Base-by-base conservation (phyloP, 2,329 filamentous ascomycete genomes). In the Neonectria punicea region DNA sequence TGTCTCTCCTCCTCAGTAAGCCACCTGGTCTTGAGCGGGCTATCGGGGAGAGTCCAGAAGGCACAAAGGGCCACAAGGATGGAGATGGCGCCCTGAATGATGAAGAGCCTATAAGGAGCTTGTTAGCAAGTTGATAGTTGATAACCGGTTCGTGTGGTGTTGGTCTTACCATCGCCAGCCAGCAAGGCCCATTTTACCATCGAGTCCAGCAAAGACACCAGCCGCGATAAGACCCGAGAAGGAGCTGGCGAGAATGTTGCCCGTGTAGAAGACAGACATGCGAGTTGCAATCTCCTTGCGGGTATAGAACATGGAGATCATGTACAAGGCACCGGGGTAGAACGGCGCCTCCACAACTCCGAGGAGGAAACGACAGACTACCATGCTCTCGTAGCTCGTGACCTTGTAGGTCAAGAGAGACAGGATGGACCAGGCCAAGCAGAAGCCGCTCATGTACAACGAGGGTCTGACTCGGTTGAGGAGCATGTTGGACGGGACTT, bases 231-330 rank as follows among this genome's bases (percentile, higher is more conserved):
- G 73, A 2, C 83, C 82, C 0, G 80, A 79, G 57, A 84, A 84
- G 1, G 80, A 77, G 7, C 74, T 78, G 3, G 77, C 75, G 9
- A 79, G 62, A 16, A 79, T 74, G 16, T 77, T 78, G 2, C 80
- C 80, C 0, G 82, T 78, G 64, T 85, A 85, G 1, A 85, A 75
- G 60, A 84, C 80, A 2, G 81, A 79, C 9, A 83, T 80, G 46
- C 82, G 76, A 2, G 78, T 74, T n/a, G 79, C 76, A 28, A 84
- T 70, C 68, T 83, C 81, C 68, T 85, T 83, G 34, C 84, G 79
- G 2, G 84, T 87, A 73, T 88, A 89, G 76, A 85, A 88, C 41
- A 85, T 82, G 2, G 82, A 83, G 4, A 88, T 77, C 56, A 86
- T 80, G 55, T 77, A 78, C 2, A 78, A 61, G 8, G 73, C 78